phyloP scores from a whole-genome alignment of 352 stramenopile species.

The Globisporangium spinosum region DNA sequence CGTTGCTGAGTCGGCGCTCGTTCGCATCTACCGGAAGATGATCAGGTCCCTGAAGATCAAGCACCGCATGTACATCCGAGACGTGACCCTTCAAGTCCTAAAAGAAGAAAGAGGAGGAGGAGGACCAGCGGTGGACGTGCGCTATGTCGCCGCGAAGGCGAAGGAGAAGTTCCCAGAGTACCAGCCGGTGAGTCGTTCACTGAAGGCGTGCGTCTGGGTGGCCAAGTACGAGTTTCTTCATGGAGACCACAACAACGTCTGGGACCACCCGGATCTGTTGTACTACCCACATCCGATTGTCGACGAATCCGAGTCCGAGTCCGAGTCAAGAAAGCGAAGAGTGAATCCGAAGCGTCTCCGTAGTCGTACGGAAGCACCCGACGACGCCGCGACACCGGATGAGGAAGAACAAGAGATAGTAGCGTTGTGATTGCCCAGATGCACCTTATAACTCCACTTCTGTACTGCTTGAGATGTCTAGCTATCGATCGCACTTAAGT shows the following conservation, averaged over 20 bases:
- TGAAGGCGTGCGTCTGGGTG: constrained; percentile 50
- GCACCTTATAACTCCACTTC: neutral
- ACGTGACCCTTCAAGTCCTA: neutral
- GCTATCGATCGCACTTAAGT: neutral
- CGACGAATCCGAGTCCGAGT: neutral
- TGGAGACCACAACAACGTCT: constrained; percentile 6
- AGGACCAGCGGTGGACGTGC: neutral
- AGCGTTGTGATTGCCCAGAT: neutral
- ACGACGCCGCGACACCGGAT: neutral
- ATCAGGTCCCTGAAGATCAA: neutral
- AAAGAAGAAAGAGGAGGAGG: neutral
- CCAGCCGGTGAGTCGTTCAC: neutral
- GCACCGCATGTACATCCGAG: neutral
- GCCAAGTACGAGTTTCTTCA: constrained; percentile 33
- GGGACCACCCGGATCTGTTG: neutral
- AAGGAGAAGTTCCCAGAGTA: neutral
- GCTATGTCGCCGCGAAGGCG: neutral
- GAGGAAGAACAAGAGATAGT: neutral
- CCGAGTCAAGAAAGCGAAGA: neutral
- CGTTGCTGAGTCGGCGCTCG: constrained; percentile 33
- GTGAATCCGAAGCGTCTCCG: neutral
- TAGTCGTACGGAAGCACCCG: neutral
- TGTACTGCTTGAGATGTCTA: neutral
- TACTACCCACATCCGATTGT: neutral
- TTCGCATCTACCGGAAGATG: constrained; percentile 7